These are phyloP conservation scores for Betula pendula DNA, from an alignment of 306 rosid genomes.

Conservation along the genomic window DNA sequence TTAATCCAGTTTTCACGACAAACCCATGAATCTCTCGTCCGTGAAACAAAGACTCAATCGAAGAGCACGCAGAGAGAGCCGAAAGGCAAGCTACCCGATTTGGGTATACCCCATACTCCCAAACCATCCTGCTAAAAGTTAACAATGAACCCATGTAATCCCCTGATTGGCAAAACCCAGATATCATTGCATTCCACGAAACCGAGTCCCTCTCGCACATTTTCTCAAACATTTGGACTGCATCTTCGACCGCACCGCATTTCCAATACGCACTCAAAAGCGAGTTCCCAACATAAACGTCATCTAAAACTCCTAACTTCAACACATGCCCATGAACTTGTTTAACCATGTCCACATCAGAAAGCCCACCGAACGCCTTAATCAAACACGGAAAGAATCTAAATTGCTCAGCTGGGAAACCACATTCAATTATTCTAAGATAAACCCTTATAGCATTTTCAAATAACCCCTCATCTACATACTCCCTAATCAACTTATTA, in stretches of 20 bases:
- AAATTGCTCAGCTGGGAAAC: slow-evolving; percentile 33
- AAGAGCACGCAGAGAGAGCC: slow-evolving; percentile 32
- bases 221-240: slow-evolving; percentile 28
- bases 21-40: slow-evolving; percentile 43
- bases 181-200: slow-evolving; percentile 43
- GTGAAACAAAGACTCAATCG: slow-evolving; percentile 22
- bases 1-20: slow-evolving; percentile 35
- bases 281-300: slow-evolving; percentile 37
- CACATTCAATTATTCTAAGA: slow-evolving; percentile 31
- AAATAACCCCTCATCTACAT: slow-evolving; percentile 22
- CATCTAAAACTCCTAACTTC: slow-evolving; percentile 40
- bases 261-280: slow-evolving; percentile 42
- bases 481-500: slow-evolving; percentile 21
- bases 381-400: slow-evolving; percentile 38
- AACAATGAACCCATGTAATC: slow-evolving; percentile 27
- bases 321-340: slow-evolving; percentile 43
- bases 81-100: slow-evolving; percentile 42
- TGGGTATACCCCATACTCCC: slow-evolving; percentile 30
- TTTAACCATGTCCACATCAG: slow-evolving; percentile 21
- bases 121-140: slow-evolving; percentile 27
- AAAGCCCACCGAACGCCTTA: slow-evolving; percentile 46
- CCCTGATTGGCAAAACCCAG: slow-evolving; percentile 36
- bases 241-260: slow-evolving; percentile 23
- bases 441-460: slow-evolving; percentile 38
- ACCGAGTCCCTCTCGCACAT: slow-evolving; percentile 35